Percentiles rank a stretch among this genome's conserved stretches.
phyloP scores from a whole-genome alignment of 257 asterid species.

The Jacaranda mimosifolia region DNA sequence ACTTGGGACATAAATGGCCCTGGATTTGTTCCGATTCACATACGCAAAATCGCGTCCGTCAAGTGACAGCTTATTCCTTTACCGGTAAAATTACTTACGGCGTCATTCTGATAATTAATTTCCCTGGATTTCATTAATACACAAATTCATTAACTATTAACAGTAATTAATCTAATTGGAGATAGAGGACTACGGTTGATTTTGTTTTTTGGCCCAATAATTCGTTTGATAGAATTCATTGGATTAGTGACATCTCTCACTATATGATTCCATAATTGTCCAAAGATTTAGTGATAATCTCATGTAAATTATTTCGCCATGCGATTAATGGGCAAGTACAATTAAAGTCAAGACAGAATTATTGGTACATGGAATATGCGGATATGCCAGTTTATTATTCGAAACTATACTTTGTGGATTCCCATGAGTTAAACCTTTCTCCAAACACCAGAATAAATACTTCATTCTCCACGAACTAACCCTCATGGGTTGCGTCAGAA shows the following conservation, averaged over 20 bases:
- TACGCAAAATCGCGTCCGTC: neutral
- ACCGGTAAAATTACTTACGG: neutral
- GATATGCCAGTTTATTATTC: slow-evolving; percentile 18
- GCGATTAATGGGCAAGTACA: neutral
- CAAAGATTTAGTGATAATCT: neutral
- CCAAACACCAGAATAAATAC: neutral
- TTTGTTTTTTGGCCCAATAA: too few species aligned
- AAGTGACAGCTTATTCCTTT: slow-evolving; percentile 1
- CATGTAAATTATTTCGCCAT: too few species aligned
- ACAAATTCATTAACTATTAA: neutral
- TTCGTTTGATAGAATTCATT: neutral
- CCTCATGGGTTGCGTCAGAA: neutral
- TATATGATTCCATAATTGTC: neutral
- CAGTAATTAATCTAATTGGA: neutral
- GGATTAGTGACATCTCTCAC: neutral
- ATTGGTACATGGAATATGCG: slow-evolving; percentile 38
- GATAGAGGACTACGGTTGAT: neutral
- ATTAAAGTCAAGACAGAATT: neutral
- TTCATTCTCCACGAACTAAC: neutral
- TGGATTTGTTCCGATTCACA: slow-evolving; percentile 5
- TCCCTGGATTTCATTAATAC: neutral
- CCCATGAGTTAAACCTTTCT: neutral
- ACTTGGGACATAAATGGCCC: slow-evolving; percentile 21
- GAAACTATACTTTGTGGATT: neutral
- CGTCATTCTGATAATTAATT: neutral